phyloP scores from a whole-genome alignment of 495 filamentous ascomycete species.

The Alectoria sarmentosa region DNA sequence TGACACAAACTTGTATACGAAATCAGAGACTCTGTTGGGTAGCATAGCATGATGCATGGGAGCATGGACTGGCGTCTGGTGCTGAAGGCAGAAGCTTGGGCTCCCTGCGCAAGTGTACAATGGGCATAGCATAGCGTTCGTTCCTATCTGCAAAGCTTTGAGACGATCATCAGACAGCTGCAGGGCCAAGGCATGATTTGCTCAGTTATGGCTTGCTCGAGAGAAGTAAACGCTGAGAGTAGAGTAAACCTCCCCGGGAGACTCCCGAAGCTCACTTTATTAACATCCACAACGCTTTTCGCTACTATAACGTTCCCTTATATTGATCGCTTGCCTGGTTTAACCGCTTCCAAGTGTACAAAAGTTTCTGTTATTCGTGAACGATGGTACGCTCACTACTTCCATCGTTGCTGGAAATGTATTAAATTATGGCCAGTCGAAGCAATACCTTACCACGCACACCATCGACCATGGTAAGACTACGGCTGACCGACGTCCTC shows the following conservation, averaged over 20 bases:
- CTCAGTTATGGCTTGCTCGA: not conserved
- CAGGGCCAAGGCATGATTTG: not conserved
- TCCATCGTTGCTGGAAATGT: not conserved
- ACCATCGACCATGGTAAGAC: conserved; percentile 74
- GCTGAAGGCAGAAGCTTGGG: not conserved
- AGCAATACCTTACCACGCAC: conserved; percentile 92
- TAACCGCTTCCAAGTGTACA: not conserved
- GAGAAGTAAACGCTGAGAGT: not conserved
- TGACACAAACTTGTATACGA: not conserved
- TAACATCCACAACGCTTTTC: not conserved
- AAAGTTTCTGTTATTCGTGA: not conserved
- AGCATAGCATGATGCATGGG: conserved; percentile 11
- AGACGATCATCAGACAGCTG: not conserved
- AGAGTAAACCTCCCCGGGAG: not conserved
- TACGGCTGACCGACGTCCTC: not conserved
- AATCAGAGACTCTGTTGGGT: not conserved
- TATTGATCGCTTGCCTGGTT: not conserved
- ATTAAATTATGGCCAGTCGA: conserved; percentile 55
- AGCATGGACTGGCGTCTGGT: not conserved
- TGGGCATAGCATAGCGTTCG: not conserved
- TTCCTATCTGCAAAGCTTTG: not conserved
- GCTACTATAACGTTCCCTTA: not conserved
- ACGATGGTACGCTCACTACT: not conserved
- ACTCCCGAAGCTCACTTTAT: not conserved
- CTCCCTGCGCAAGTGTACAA: not conserved